Evolutionary conservation across 306 rosid genomes (phyloP).

Genomic region (Cicer yamashitae): DNA sequence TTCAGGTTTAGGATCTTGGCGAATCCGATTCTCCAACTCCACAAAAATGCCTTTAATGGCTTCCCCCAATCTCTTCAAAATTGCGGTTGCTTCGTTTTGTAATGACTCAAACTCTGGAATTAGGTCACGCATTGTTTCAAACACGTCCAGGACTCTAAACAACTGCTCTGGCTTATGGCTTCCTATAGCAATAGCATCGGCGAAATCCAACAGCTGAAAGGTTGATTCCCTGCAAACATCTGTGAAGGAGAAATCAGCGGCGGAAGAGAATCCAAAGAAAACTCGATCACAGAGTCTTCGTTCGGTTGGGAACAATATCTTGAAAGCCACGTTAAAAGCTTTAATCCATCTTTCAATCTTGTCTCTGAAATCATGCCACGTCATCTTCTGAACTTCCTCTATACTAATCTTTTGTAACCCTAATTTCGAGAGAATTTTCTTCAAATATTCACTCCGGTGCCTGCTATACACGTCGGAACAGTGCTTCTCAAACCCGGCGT

Average conservation of each 20-base stretch:
- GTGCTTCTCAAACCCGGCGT: conserved; percentile 66
- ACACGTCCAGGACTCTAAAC: conserved; percentile 57
- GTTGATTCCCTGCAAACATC: conserved; percentile 82
- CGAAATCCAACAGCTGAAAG: conserved; percentile 71
- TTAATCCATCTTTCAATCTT: conserved; percentile 67
- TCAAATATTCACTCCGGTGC: too few relatives aligned
- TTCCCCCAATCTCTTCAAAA: conserved; percentile 73
- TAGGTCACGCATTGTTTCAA: conserved; percentile 63
- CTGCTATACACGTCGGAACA: conserved; percentile 56
- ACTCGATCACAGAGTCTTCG: conserved; percentile 69
- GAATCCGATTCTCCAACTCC: conserved; percentile 53
- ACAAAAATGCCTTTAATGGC: not conserved
- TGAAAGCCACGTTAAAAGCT: conserved; percentile 65
- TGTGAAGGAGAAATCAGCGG: conserved; percentile 78
- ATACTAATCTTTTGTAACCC: too few relatives aligned
- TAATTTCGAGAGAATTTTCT: too few relatives aligned
- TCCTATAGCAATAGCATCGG: conserved; percentile 61
- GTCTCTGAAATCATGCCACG: not conserved
- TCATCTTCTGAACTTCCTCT: too few relatives aligned
- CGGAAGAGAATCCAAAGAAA: conserved; percentile 75
- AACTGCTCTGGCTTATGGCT: conserved; percentile 60
- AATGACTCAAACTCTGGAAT: conserved; percentile 59
- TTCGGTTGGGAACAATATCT: conserved; percentile 81
- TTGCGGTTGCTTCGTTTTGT: conserved; percentile 57
- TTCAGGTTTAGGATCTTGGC: conserved; percentile 47